These are phyloP conservation scores for Lachnellula occidentalis DNA, from an alignment of 2,329 filamentous ascomycete genomes.

Conservation along the genomic window DNA sequence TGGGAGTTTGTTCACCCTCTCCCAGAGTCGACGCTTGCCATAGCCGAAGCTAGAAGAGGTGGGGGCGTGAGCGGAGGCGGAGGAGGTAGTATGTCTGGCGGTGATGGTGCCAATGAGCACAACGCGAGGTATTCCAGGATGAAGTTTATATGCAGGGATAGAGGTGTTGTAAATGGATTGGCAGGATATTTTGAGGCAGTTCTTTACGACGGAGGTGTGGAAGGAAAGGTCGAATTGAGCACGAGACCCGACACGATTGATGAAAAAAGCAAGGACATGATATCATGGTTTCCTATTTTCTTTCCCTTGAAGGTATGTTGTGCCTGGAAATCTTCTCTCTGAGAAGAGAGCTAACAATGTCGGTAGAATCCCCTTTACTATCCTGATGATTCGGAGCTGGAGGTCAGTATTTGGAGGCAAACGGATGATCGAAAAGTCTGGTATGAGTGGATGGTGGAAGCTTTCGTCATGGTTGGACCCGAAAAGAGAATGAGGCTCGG, in stretches of 20 bases:
- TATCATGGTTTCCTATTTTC: constrained; percentile 98
- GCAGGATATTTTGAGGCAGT: constrained; percentile 96
- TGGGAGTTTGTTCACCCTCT: constrained; percentile 80
- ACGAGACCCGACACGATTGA: constrained; percentile 92
- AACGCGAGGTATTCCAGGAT: constrained; percentile 77
- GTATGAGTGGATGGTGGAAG: constrained; percentile 98
- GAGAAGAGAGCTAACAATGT: constrained; percentile 14
- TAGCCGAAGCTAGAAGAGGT: constrained; percentile 51
- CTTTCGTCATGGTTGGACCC: constrained; percentile 61
- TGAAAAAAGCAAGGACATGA: constrained; percentile 92
- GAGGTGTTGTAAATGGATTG: constrained; percentile 83
- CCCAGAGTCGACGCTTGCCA: constrained; percentile 49
- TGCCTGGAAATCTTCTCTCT: background rate
- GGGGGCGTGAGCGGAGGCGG: constrained; percentile 63
- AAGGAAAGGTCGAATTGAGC: constrained; percentile 72
- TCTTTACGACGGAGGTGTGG: constrained; percentile 59
- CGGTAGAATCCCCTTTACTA: constrained; percentile 76
- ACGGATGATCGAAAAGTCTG: constrained; percentile 94
- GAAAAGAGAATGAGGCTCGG: constrained; percentile 59
- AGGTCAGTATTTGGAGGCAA: constrained; percentile 92
- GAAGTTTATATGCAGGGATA: constrained; percentile 69
- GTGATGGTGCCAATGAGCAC: constrained; percentile 82
- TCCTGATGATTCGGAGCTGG: constrained; percentile 76
- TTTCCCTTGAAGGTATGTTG: constrained; percentile 82
- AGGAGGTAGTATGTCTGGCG: constrained; percentile 67